Evolutionary conservation across 805 yeast species (phyloP), one percentile per base, ranked within the genome.

Genomic region (Pichia ethanolica): DNA sequence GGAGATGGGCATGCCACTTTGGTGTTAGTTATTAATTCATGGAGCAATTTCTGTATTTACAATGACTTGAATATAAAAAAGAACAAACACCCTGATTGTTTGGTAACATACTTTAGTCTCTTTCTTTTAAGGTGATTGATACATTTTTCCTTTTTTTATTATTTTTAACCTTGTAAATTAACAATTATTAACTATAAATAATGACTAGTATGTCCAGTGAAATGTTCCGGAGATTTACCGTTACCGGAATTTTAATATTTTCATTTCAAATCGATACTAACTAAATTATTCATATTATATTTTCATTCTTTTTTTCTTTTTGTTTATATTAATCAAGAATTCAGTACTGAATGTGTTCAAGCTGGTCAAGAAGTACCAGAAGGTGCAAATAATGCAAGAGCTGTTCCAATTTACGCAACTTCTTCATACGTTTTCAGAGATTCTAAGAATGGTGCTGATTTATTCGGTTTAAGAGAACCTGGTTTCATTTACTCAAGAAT

Each of bases 381-480:
- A 53, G 73, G 77, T 53, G 72, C 82, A 12, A 75, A 78, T 66
- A 74, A 82, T 50, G 78, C 96, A 49, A 79, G 97, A 66, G 97
- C 97, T 10, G 89, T 87, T 35, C 97, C 98, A 51, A 87, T 91
- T 65, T 90, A 87, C 66, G 91, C 97, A 42, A 81, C 96, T 10
- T 79, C 95, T 1, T 91, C 98, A 11, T 91, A 80, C 62, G 93
- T 83, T 39, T 91, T 91, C 70, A 78, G 85, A 55, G 83, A 87
- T 65, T 88, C 96, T 14, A 80, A 87, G 65, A 93, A 91, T 60
- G 99, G 97, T 47, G 95, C 97, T 42, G 84, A 88, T 59, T 72
- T 89, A 54, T 91, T 91, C 58, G 95, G 90, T 39, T 75, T 91
- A 51, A 82, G 86, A 66, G 85, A 81, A 45, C 83, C 85, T 14